These are phyloP conservation scores for Coriaria nepalensis DNA, from an alignment of 306 rosid species.

Conservation along the genomic window DNA sequence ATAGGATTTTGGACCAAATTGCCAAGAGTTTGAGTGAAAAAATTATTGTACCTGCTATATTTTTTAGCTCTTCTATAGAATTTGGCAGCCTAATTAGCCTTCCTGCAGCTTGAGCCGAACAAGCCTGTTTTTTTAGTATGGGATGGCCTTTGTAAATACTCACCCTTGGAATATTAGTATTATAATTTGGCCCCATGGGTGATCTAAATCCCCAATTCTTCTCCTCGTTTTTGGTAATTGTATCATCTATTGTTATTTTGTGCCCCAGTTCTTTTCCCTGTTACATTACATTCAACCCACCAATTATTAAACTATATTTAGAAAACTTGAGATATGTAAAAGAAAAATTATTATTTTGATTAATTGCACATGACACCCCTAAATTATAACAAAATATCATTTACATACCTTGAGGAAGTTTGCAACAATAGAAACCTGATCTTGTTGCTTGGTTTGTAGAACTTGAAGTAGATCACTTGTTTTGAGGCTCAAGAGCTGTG, in stretches of 20 bases:
- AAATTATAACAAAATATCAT: background rate
- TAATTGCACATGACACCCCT: too few relatives aligned
- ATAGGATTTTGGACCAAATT: background rate
- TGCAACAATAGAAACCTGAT: conserved; percentile 36
- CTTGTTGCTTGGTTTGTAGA: conserved; percentile 44
- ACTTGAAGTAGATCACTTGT: conserved; percentile 41
- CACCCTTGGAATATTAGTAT: conserved; percentile 25
- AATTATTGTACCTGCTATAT: conserved; percentile 47
- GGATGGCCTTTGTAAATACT: conserved; percentile 78
- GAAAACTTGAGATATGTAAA: background rate
- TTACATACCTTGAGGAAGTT: conserved; percentile 58
- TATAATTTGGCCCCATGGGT: conserved; percentile 12
- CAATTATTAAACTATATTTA: too few relatives aligned
- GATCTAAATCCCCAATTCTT: conserved; percentile 17
- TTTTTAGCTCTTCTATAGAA: conserved; percentile 62
- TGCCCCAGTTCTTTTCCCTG: conserved; percentile 43
- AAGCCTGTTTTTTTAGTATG: conserved; percentile 30
- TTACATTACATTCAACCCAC: conserved; percentile 27
- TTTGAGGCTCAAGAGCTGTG: conserved; percentile 75
- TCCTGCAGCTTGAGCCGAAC: conserved; percentile 42
- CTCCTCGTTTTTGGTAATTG: conserved; percentile 20
- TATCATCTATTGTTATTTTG: conserved; percentile 34
- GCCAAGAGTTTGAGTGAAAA: background rate
- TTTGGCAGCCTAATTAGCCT: conserved; percentile 61
- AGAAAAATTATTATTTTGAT: too few relatives aligned